Conservation (phyloP, 2,329 filamentous ascomycete genomes). For the Pseudogymnoascus verrucosus region DNA sequence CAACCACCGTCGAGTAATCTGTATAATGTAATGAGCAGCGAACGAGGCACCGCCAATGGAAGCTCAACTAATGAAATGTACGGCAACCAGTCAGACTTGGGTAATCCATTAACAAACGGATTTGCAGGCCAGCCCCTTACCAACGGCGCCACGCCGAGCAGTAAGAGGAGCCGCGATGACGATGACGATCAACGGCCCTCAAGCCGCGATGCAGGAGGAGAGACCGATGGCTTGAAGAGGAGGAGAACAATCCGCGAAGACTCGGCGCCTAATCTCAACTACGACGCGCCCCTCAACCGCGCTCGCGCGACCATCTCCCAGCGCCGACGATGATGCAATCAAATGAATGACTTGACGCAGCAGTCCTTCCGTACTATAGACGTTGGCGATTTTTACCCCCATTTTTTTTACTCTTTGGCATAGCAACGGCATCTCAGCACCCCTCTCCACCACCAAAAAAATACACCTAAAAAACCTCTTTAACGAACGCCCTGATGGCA, state of each 20-base stretch:
- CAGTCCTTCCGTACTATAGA: not conserved
- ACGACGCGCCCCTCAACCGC: conserved; percentile 41
- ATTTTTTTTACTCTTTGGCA: not conserved
- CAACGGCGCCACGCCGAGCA: conserved; percentile 48
- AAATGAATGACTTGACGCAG: not conserved
- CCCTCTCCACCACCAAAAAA: not conserved
- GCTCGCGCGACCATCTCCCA: conserved; percentile 38
- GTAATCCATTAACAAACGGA: conserved; percentile 47
- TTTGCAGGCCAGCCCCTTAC: conserved; percentile 57
- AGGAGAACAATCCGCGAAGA: conserved; percentile 68
- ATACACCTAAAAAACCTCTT: not conserved
- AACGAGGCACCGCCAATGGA: conserved; percentile 61
- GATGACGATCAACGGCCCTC: conserved; percentile 49
- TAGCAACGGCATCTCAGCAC: not conserved
- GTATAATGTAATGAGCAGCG: conserved; percentile 84
- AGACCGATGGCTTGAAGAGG: conserved; percentile 62
- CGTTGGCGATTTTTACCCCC: not conserved
- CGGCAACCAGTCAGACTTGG: conserved; percentile 54
- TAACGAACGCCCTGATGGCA: not conserved
- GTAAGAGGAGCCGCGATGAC: conserved; percentile 37
- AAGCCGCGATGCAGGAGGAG: conserved; percentile 45
- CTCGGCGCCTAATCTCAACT: conserved; percentile 38
- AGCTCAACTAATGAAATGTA: conserved; percentile 61
- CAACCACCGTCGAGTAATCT: conserved; percentile 67
- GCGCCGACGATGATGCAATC: conserved; percentile 23